Percentiles rank a stretch among this genome's conserved stretches.
Conservation (phyloP, 345 rosid genomes). For the Clausena lansium region DNA sequence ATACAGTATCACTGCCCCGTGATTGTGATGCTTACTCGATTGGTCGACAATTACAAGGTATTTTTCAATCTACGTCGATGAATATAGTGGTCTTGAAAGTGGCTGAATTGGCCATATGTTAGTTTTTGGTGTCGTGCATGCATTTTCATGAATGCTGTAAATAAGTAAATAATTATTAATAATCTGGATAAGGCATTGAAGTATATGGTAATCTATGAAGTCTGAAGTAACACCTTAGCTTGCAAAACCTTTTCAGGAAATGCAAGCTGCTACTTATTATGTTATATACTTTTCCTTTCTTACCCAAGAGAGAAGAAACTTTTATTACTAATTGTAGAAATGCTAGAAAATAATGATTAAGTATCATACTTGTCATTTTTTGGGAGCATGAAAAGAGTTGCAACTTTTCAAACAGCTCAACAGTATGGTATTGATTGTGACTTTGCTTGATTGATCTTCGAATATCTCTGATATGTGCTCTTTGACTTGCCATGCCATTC, state of each 20-base stretch:
- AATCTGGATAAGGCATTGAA: neutral
- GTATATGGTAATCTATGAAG: neutral
- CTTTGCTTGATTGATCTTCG: neutral
- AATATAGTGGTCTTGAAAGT: neutral
- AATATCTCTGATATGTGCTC: neutral
- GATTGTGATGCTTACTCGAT: constrained; percentile 83
- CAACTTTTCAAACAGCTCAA: neutral
- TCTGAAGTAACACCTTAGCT: neutral
- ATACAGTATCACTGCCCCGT: constrained; percentile 73
- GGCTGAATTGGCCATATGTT: constrained; percentile 9
- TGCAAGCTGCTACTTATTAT: neutral
- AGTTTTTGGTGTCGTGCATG: neutral
- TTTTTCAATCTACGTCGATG: constrained; percentile 5
- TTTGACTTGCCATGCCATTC: neutral
- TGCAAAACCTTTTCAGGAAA: neutral
- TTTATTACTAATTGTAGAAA: neutral
- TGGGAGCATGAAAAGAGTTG: neutral
- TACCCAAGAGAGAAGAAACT: neutral
- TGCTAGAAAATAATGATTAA: neutral
- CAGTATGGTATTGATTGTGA: neutral
- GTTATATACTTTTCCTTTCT: neutral
- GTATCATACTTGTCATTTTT: neutral
- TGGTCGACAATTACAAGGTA: constrained; percentile 73
- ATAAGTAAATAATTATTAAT: neutral
- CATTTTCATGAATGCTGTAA: neutral